Conservation (phyloP, 192 early-diverging fungal species). For the Rhizophlyctis rosea region DNA sequence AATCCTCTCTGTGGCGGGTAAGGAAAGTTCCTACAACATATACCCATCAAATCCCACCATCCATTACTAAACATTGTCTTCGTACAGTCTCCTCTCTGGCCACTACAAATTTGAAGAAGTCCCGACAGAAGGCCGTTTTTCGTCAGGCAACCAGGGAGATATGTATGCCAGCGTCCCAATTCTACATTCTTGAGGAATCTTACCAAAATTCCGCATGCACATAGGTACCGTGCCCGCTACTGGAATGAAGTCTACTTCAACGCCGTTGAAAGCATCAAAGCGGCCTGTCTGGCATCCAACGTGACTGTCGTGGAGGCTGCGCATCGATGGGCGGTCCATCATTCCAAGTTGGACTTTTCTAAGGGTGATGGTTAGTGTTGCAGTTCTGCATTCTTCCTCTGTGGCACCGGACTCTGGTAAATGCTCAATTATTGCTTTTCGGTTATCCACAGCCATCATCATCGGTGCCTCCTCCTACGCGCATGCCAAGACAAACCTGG, state of each 20-base stretch:
- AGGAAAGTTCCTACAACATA: too few species aligned
- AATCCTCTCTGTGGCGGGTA: conserved; percentile 62
- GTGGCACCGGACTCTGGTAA: conserved; percentile 1
- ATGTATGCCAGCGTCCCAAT: too few species aligned
- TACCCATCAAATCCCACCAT: too few species aligned
- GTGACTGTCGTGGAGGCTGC: conserved; percentile 33
- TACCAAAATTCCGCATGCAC: too few species aligned
- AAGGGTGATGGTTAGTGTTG: conserved; percentile 34
- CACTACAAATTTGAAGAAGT: conserved; percentile 30
- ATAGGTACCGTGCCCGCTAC: conserved; percentile 38
- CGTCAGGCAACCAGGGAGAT: too few species aligned
- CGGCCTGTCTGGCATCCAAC: conserved; percentile 8
- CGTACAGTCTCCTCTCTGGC: conserved; percentile 29
- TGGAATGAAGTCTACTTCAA: conserved; percentile 50
- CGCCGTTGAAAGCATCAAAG: conserved; percentile 47
- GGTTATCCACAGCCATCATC: conserved; percentile 30
- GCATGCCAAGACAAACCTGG: conserved; percentile 49
- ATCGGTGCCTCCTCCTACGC: conserved; percentile 43
- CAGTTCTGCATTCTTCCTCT: conserved; percentile 34
- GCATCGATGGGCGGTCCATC: conserved; percentile 46
- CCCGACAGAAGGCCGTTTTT: conserved; percentile 37
- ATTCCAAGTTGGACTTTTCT: conserved; percentile 35
- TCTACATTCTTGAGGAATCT: too few species aligned
- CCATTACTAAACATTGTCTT: conserved; percentile 1
- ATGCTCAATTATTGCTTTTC: background rate